phyloP scores from a whole-genome alignment of 2,329 filamentous ascomycete species.

The Ploettnerulaceae sp. region DNA sequence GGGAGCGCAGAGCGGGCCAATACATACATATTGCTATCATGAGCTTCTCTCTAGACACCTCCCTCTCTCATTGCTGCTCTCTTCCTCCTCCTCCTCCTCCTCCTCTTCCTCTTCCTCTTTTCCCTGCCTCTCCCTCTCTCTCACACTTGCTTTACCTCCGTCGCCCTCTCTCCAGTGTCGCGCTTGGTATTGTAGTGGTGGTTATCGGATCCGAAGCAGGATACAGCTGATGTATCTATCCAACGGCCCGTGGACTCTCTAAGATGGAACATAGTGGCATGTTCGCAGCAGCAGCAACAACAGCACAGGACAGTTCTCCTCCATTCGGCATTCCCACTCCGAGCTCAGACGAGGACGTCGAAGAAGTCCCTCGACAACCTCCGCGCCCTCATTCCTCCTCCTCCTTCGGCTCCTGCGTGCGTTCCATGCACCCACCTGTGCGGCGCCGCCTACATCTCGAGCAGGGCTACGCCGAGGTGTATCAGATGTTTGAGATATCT shows the following conservation, averaged over 20 bases:
- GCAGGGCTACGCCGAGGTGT: slow-evolving; percentile 14
- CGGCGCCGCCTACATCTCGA: slow-evolving; percentile 18
- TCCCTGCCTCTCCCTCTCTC: slow-evolving; percentile 1
- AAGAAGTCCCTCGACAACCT: slow-evolving; percentile 20
- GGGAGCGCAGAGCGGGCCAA: slow-evolving; percentile 7
- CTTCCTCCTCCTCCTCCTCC: slow-evolving; percentile 5
- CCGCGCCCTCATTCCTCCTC: slow-evolving; percentile 8
- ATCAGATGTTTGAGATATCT: slow-evolving; percentile 22
- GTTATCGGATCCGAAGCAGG: no score
- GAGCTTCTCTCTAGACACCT: no score
- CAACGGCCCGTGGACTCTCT: no score
- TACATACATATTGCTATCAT: slow-evolving; percentile 22
- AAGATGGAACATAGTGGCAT: slow-evolving; percentile 19
- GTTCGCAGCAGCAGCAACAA: no score
- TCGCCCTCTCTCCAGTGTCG: not conserved
- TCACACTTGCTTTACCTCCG: not conserved
- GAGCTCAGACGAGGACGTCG: slow-evolving; percentile 24
- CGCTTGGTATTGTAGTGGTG: slow-evolving; percentile 11
- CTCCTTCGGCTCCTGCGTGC: slow-evolving; percentile 15
- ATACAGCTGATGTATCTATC: no score
- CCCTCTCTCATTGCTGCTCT: no score
- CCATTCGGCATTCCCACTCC: slow-evolving; percentile 24
- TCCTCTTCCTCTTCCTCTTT: slow-evolving; percentile 12
- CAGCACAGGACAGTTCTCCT: slow-evolving; percentile 19
- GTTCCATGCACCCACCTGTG: slow-evolving; percentile 10